phyloP scores from a whole-genome alignment of 2,329 filamentous ascomycete genomes.

The Trichoderma sp. region DNA sequence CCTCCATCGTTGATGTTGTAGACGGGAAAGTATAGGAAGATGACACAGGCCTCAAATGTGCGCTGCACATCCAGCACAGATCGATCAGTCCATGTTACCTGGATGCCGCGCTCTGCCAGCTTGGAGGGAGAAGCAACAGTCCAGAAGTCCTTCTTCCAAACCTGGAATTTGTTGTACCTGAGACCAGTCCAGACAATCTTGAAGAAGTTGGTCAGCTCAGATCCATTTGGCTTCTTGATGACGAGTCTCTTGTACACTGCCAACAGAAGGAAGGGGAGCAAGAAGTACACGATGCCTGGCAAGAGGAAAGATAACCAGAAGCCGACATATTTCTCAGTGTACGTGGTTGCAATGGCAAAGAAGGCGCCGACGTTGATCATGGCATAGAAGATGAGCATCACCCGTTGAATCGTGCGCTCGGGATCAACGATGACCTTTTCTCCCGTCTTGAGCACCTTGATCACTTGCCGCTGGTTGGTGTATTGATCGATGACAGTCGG shows the following conservation, averaged over 20 bases:
- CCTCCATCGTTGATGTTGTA: constrained; percentile 23
- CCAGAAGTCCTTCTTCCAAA: constrained; percentile 23
- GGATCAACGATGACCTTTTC: constrained; percentile 24
- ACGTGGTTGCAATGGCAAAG: constrained; percentile 19
- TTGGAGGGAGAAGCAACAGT: constrained; percentile 6
- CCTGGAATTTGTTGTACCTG: constrained; percentile 9
- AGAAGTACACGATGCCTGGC: constrained; percentile 20
- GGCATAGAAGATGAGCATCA: constrained; percentile 21
- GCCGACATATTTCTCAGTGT: constrained; percentile 22
- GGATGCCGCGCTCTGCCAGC: constrained; percentile 8
- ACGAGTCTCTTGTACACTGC: constrained; percentile 6
- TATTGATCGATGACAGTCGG: constrained; percentile 21
- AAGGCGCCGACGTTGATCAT: constrained; percentile 23
- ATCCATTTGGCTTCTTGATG: constrained; percentile 15
- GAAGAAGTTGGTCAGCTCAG: constrained; percentile 18
- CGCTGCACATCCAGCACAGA: constrained; percentile 20
- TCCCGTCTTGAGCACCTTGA: constrained; percentile 23
- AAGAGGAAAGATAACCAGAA: constrained; percentile 22
- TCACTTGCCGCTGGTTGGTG: constrained; percentile 8
- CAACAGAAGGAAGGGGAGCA: constrained; percentile 16
- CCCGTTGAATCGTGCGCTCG: constrained; percentile 17
- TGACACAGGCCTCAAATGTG: constrained; percentile 16
- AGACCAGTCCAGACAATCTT: constrained; percentile 16
- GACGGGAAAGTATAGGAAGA: constrained; percentile 23
- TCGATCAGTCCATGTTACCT: constrained; percentile 17